Percentiles rank a stretch among this genome's conserved stretches.
These are phyloP conservation scores for Prototheca wickerhamii DNA, from an alignment of 163 green algal species.

Conservation along the genomic window DNA sequence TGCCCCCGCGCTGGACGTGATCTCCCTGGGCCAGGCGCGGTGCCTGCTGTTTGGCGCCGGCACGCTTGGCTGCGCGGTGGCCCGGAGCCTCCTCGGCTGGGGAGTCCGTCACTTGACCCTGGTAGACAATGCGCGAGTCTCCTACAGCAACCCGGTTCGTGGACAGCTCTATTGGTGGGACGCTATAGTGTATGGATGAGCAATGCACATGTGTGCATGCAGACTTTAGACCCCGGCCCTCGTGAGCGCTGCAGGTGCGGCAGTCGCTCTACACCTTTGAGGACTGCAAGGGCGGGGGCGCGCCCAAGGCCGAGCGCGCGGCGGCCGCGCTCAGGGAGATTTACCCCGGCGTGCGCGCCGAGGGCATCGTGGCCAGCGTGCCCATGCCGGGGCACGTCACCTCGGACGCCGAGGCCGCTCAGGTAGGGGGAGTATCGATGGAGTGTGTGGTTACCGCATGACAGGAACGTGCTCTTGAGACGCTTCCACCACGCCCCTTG, in stretches of 20 bases:
- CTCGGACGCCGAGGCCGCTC: neutral
- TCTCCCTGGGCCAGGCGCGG: conserved; percentile 33
- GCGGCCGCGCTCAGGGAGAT: conserved; percentile 51
- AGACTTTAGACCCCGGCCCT: neutral
- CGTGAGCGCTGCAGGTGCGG: conserved; percentile 39
- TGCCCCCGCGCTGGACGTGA: conserved; percentile 63
- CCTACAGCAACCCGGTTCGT: conserved; percentile 82
- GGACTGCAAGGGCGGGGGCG: conserved; percentile 74
- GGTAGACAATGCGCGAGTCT: conserved; percentile 75
- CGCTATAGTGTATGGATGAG: neutral
- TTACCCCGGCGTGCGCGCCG: conserved; percentile 14
- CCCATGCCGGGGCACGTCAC: conserved; percentile 35
- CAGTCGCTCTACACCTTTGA: conserved; percentile 86
- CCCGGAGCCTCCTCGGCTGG: conserved; percentile 83
- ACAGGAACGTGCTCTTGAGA: neutral
- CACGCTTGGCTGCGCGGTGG: conserved; percentile 87
- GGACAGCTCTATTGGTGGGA: neutral
- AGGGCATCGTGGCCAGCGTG: conserved; percentile 24
- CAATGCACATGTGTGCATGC: neutral
- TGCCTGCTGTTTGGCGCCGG: conserved; percentile 90
- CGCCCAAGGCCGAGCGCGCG: conserved; percentile 72
- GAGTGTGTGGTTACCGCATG: neutral
- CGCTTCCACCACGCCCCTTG: neutral
- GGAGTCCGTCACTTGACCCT: conserved; percentile 87
- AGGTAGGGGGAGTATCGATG: conserved; percentile 2